These are phyloP conservation scores for Phoma herbarum DNA, from an alignment of 2,329 filamentous ascomycete genomes.

Conservation along the genomic window DNA sequence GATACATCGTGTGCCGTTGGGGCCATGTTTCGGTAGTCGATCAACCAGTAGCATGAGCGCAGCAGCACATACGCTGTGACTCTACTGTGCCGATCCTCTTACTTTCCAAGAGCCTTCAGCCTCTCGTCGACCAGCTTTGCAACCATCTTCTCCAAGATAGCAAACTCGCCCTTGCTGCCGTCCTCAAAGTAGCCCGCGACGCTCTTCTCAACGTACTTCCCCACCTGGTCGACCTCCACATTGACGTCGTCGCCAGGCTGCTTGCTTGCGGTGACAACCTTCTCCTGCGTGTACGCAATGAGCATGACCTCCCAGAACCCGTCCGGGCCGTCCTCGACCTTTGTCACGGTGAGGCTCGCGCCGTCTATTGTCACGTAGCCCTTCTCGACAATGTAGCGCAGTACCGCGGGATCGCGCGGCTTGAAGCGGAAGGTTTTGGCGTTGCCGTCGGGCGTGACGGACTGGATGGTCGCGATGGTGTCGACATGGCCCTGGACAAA, in stretches of 20 bases:
- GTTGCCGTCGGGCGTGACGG: constrained; percentile 83
- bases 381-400: constrained; percentile 94
- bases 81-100: constrained; percentile 14
- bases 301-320: constrained; percentile 97
- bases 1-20: neutral
- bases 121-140: constrained; percentile 77
- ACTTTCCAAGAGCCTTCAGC: constrained; percentile 56
- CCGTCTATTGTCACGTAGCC: constrained; percentile 95
- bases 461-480: constrained; percentile 78
- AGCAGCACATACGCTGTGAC: neutral
- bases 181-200: constrained; percentile 79
- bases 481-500: constrained; percentile 99
- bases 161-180: constrained; percentile 60
- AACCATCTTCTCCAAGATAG: constrained; percentile 62
- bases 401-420: constrained; percentile 72
- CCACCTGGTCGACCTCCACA: constrained; percentile 89
- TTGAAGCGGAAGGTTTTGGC: constrained; percentile 85
- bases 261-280: constrained; percentile 84
- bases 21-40: neutral
- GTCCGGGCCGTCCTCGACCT: constrained; percentile 78
- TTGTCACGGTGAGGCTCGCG: constrained; percentile 90
- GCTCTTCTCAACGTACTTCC: constrained; percentile 90
- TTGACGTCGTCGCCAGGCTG: constrained; percentile 83
- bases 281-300: constrained; percentile 94
- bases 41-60: neutral